phyloP scores from a whole-genome alignment of 192 early-diverging fungal genomes.

The Ramicandelaber brevisporus region DNA sequence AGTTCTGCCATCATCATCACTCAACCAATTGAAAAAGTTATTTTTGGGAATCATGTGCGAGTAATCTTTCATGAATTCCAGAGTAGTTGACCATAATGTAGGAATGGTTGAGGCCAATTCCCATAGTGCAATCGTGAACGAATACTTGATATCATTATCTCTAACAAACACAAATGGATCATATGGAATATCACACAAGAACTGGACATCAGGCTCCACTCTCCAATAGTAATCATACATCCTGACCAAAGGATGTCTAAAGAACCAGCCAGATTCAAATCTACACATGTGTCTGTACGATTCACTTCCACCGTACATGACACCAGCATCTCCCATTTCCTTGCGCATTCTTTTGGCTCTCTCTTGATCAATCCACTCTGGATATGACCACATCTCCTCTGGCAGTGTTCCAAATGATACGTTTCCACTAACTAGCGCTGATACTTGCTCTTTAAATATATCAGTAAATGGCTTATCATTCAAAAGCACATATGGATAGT shows the following conservation, averaged over 20 bases:
- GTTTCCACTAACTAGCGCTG: slow-evolving; percentile 1
- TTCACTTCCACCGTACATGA: slow-evolving; percentile 30
- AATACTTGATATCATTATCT: slow-evolving; percentile 43
- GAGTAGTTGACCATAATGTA: slow-evolving; percentile 41
- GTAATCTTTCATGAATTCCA: slow-evolving; percentile 20
- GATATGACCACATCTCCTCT: slow-evolving; percentile 46
- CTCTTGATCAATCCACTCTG: slow-evolving; percentile 37
- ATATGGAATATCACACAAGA: slow-evolving; percentile 52
- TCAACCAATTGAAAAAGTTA: slow-evolving; percentile 28
- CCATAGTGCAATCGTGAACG: slow-evolving; percentile 38
- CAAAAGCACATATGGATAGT: slow-evolving; percentile 35
- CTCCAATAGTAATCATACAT: slow-evolving; percentile 66
- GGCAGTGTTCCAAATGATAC: slow-evolving; percentile 29
- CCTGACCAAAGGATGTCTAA: slow-evolving; percentile 34
- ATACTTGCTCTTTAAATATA: slow-evolving; percentile 20
- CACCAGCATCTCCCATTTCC: slow-evolving; percentile 21
- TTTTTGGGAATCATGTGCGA: slow-evolving; percentile 19
- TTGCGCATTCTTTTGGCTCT: slow-evolving; percentile 23
- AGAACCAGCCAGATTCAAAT: slow-evolving; percentile 54
- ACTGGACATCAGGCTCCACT: slow-evolving; percentile 56
- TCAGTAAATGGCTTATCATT: slow-evolving; percentile 27
- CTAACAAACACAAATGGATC: slow-evolving; percentile 60
- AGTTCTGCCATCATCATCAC: slow-evolving; percentile 20
- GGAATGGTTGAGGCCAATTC: slow-evolving; percentile 40
- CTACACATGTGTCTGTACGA: slow-evolving; percentile 47